Evolutionary conservation across 495 filamentous ascomycete species (phyloP).

Genomic region (Apiosordaria backusii): DNA sequence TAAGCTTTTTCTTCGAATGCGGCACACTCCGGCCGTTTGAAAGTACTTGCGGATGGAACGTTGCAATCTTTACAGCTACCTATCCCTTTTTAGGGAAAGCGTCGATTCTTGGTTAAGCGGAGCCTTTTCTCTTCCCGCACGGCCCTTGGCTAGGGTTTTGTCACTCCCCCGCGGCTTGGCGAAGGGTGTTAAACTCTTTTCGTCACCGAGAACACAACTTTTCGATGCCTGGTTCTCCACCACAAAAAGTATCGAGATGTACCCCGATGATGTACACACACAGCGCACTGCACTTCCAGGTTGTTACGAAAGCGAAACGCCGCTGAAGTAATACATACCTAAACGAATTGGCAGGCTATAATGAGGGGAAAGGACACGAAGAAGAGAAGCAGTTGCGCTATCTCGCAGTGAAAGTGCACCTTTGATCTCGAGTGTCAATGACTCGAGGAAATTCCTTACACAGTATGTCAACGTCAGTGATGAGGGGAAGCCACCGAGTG

Average conservation of each 20-base stretch:
- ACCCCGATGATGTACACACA: background rate
- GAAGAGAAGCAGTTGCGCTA: too few species aligned
- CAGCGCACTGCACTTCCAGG: background rate
- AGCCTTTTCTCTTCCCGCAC: too few species aligned
- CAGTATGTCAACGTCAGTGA: too few species aligned
- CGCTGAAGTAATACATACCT: too few species aligned
- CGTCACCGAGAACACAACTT: conserved; percentile 15
- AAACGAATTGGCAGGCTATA: too few species aligned
- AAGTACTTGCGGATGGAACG: conserved; percentile 11
- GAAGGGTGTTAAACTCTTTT: conserved; percentile 5
- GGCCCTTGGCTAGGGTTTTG: background rate
- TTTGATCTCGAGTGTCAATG: too few species aligned
- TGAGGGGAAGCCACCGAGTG: too few species aligned
- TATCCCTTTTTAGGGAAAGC: conserved; percentile 5
- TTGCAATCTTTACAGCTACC: conserved; percentile 19
- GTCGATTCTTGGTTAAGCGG: conserved; percentile 2
- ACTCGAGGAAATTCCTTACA: too few species aligned
- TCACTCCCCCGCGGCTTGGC: conserved; percentile 17
- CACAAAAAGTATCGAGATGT: background rate
- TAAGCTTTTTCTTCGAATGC: background rate
- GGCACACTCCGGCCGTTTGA: conserved; percentile 11
- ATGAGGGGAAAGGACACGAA: too few species aligned
- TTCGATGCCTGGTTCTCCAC: background rate
- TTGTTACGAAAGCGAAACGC: background rate
- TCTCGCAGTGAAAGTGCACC: too few species aligned